These are phyloP conservation scores for Phytophthora citrophthora DNA, from an alignment of 352 stramenopile species.

Conservation along the genomic window DNA sequence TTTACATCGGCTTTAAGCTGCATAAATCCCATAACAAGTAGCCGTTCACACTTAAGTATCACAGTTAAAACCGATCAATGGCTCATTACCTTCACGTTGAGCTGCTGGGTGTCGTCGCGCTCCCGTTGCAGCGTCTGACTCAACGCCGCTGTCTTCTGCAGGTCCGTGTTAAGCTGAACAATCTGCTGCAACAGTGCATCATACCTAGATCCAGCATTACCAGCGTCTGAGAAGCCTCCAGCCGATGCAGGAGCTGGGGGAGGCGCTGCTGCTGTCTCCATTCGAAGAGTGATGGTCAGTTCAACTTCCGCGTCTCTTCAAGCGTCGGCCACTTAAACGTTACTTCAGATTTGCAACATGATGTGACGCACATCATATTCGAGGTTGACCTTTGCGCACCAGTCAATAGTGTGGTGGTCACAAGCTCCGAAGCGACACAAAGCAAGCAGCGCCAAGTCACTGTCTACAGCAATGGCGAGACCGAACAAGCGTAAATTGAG, in stretches of 20 bases:
- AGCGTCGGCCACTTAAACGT: slow-evolving; percentile 1
- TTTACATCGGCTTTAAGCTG: slow-evolving; percentile 73
- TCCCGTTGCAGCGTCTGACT: slow-evolving; percentile 82
- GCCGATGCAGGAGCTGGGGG: slow-evolving; percentile 4
- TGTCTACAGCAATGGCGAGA: slow-evolving; percentile 44
- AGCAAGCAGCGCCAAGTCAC: slow-evolving; percentile 17
- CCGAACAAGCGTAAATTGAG: slow-evolving; percentile 67
- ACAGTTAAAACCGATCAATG: neutral
- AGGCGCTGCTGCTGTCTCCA: slow-evolving; percentile 11
- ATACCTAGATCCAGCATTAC: slow-evolving; percentile 44
- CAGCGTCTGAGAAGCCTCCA: slow-evolving; percentile 10
- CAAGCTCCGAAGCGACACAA: slow-evolving; percentile 45
- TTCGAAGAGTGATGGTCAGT: slow-evolving; percentile 33
- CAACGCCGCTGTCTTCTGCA: slow-evolving; percentile 83
- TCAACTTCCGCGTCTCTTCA: slow-evolving; percentile 34
- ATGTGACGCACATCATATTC: slow-evolving; percentile 21
- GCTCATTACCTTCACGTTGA: slow-evolving; percentile 58
- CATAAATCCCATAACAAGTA: neutral
- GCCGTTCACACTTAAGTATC: neutral
- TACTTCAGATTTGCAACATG: slow-evolving; percentile 10
- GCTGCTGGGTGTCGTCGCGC: slow-evolving; percentile 68
- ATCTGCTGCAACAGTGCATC: slow-evolving; percentile 83
- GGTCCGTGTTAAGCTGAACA: slow-evolving; percentile 83
- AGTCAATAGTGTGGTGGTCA: slow-evolving; percentile 47
- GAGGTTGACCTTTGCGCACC: slow-evolving; percentile 38